Conservation (phyloP, 2,329 filamentous ascomycete species). For the Penicillium janthinellum region DNA sequence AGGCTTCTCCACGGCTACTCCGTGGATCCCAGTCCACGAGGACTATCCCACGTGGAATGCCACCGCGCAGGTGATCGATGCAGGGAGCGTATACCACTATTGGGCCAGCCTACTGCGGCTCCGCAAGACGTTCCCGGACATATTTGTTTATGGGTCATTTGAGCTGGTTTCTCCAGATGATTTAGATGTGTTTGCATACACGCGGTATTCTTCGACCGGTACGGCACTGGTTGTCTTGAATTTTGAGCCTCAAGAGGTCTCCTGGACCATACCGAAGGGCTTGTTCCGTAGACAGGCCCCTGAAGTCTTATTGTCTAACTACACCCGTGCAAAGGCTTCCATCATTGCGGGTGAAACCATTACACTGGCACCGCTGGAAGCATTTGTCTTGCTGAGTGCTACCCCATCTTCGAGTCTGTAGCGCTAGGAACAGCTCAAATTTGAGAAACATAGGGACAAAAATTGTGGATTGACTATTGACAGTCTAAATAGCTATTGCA, state of each 20-base stretch:
- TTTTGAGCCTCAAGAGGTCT: neutral
- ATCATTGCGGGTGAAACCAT: neutral
- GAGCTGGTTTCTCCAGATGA: neutral
- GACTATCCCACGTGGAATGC: neutral
- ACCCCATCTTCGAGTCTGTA: neutral
- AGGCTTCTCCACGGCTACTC: neutral
- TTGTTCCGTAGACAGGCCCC: neutral
- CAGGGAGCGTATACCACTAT: neutral
- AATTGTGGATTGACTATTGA: neutral
- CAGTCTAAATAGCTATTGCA: neutral
- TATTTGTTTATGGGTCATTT: neutral
- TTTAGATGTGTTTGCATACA: neutral
- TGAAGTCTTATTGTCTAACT: neutral
- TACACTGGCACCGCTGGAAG: neutral
- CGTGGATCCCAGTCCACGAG: neutral
- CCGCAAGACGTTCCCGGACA: neutral
- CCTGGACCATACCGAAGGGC: neutral
- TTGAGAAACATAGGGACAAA: neutral
- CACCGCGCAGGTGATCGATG: neutral
- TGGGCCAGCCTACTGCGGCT: neutral
- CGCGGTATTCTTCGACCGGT: neutral
- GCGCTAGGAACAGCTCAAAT: neutral
- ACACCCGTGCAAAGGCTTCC: neutral
- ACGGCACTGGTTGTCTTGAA: neutral
- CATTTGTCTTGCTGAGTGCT: neutral